Evolutionary conservation across 768 basidiomycete species (phyloP), one percentile per base, ranked within the genome.

Genomic region (Saitozyma podzolica): DNA sequence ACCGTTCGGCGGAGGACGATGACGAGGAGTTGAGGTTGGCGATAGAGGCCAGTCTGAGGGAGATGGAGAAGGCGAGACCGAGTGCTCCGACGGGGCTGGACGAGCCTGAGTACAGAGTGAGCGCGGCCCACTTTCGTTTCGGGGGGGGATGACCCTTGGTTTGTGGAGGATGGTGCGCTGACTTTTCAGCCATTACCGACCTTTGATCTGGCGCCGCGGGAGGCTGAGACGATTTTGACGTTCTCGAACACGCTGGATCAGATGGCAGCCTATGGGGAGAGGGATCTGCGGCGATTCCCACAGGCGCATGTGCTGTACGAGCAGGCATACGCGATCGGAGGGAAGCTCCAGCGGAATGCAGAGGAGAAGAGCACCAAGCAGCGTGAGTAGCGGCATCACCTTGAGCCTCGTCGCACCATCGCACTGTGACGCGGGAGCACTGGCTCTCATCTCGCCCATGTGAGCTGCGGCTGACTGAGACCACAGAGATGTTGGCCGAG

Each of bases 11-110:
- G 10, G 89, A 91, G 10, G 94, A 95, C 40, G 90, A 95, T 3
- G 95, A 99, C 78, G 89, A 90, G 10, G 93, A 98, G 61, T 82
- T 99, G 17, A 86, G 84, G 62, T 90, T 95, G 17, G 96, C 96
- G 0, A 99, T 99, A 55, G 92, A 97, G 75, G 96, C 96, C 0
- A 92, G 90, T 75, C 79, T 99, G 64, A 84, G 87, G n/a, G 96
- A 99, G 70, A 71, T 78, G 64, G 76, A 78, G 39, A 70, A 68
- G 19, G 71, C 88, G 0, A 86, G 83, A 65, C 87, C 91, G 8
- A 91, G 90, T 69, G 90, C 90, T 0, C 92, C 92, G 0, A 78
- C 84, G 16, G 85, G 83, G 9, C 70, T 85, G 8, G 85, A 88
- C 68, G 75, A 75, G 80, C 70, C 73, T n/a, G 70, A 76, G 42